Conservation (phyloP, 805 yeast species). For the Metschnikowia matae region DNA sequence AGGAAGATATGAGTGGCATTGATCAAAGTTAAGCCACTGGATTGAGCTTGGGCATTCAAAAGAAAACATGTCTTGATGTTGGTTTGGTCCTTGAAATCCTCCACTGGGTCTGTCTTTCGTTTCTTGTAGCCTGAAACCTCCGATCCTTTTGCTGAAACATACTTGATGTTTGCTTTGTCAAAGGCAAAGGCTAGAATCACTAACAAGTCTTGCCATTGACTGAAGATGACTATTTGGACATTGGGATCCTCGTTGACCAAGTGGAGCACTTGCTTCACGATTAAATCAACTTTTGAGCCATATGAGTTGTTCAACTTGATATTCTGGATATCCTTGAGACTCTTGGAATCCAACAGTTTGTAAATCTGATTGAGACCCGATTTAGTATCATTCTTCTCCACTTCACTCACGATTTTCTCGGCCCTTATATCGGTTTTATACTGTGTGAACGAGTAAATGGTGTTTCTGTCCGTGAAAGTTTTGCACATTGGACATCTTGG, state of each 20-base stretch:
- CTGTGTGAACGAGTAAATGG: conserved; percentile 68
- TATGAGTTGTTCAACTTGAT: conserved; percentile 40
- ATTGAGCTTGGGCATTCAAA: conserved; percentile 79
- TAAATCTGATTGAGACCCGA: conserved; percentile 28
- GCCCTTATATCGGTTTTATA: conserved; percentile 51
- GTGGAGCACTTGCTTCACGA: conserved; percentile 67
- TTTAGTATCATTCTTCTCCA: not conserved
- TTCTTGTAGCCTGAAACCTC: conserved; percentile 6
- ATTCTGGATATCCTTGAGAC: conserved; percentile 42
- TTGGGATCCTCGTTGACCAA: conserved; percentile 52
- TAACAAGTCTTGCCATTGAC: conserved; percentile 83
- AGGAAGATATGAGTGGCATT: conserved; percentile 91
- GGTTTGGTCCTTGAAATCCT: conserved; percentile 54
- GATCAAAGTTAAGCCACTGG: conserved; percentile 84
- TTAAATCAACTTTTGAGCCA: conserved; percentile 85
- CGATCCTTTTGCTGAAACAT: conserved; percentile 51
- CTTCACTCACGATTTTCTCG: conserved; percentile 24
- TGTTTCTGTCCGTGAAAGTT: conserved; percentile 40
- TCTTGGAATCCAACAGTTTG: conserved; percentile 39
- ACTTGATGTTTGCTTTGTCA: conserved; percentile 50
- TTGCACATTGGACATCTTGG: conserved; percentile 82
- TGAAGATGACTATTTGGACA: conserved; percentile 81
- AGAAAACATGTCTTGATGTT: conserved; percentile 74
- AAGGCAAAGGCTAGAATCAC: conserved; percentile 64
- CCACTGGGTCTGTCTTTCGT: conserved; percentile 29